phyloP scores from a whole-genome alignment of 129 eudicot species.

The Glebionis coronaria region DNA sequence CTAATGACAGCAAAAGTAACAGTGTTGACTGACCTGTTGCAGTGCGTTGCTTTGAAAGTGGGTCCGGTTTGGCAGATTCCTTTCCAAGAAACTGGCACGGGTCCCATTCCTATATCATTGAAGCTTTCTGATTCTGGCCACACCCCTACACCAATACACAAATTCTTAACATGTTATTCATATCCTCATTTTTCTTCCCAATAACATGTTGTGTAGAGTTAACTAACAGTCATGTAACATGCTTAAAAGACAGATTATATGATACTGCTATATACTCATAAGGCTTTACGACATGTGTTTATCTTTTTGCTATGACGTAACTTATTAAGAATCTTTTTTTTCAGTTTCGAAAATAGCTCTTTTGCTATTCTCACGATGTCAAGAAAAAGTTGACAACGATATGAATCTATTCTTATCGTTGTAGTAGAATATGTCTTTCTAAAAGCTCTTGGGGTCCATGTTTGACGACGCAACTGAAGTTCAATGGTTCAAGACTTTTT shows the following conservation, averaged over 20 bases:
- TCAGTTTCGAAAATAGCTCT: neutral
- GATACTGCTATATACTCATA: no score
- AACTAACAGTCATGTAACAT: neutral
- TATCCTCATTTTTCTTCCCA: neutral
- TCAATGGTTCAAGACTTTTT: no score
- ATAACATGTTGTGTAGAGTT: neutral
- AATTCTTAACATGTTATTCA: constrained; percentile 14
- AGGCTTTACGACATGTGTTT: neutral
- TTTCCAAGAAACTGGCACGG: constrained; percentile 74
- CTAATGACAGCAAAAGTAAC: no score
- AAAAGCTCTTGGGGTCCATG: constrained; percentile 6
- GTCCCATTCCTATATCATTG: constrained; percentile 77
- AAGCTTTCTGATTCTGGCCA: constrained; percentile 97
- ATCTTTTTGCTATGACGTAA: neutral
- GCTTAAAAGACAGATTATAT: neutral
- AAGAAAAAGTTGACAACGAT: neutral
- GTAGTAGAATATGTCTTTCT: constrained; percentile 1
- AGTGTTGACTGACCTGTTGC: constrained; percentile 86
- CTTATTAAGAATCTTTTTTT: neutral
- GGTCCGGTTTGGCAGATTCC: constrained; percentile 88
- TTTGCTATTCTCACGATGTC: constrained; percentile 1
- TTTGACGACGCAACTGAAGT: neutral
- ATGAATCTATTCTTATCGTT: constrained; percentile 2
- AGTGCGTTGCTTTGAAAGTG: constrained; percentile 53
- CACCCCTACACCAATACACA: constrained; percentile 51